Evolutionary conservation across 352 stramenopile species (phyloP), one percentile per base, ranked within the genome.

Genomic region (Pythium chondricola): DNA sequence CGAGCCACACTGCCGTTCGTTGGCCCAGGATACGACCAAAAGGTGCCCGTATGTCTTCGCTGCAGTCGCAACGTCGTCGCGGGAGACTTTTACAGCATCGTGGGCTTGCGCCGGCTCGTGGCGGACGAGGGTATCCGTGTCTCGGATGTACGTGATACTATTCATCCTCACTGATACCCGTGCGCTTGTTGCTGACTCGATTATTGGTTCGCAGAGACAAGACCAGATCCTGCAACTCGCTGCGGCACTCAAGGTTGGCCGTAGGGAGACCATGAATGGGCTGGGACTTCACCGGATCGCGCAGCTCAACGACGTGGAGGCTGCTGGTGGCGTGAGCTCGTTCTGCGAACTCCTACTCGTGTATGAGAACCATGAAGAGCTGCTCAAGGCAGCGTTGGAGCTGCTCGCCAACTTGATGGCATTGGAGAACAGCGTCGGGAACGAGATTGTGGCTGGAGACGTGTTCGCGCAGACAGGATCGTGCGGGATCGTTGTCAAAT

Each of bases 271-370:
- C 0, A 53, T 74, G 11, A 51, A 42, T 21, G 77, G 78, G 10
- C 83, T 94, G 71, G 83, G 83, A 0, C 39, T 78, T 1, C 78
- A 92, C 40, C 78, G 73, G 43, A 65, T 94, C 17, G 69, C 78
- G 16, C 80, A 94, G 57, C 63, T 94, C 2, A 94, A 94, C 52
- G 83, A 94, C 52, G 67, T 94, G 16, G 80, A 90, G 43, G 72
- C 75, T 6, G 80, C 77, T n/a, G 83, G 83, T 29, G 83, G 83
- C 6, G 67, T 94, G 17, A 53, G 55, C 1, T 79, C 78, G 8
- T 88, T 94, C 33, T 91, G 78, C 40, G 61, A 84, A 13, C 38
- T 94, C 29, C 57, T 92, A 1, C 7, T 33, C 40, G 30, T 46
- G 1, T 56, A 66, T 9, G 78, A 66, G 0, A 69, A 83, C 21